Percentiles rank a stretch among this genome's conserved stretches.
phyloP scores from a whole-genome alignment of 1,284 basidiomycete genomes.

The Pascua sp. region DNA sequence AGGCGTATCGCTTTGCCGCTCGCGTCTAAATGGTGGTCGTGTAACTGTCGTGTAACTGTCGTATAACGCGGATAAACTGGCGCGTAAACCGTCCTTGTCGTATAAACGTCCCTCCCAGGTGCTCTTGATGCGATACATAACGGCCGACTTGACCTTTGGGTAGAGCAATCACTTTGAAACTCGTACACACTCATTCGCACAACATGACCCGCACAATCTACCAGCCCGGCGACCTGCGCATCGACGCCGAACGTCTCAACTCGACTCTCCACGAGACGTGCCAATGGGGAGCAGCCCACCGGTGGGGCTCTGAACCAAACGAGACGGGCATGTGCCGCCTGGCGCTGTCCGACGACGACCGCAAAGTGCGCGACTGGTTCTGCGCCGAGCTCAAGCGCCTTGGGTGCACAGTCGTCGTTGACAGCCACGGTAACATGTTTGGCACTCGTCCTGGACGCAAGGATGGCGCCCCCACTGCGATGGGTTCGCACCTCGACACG shows the following conservation, averaged over 20 bases:
- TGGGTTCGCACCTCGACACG: slow-evolving; percentile 37
- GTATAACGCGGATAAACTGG: not conserved
- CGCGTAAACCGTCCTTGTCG: not conserved
- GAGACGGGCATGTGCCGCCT: slow-evolving; percentile 26
- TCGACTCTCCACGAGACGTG: slow-evolving; percentile 36
- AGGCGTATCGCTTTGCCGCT: too few relatives aligned
- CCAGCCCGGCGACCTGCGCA: slow-evolving; percentile 8
- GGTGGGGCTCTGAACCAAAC: slow-evolving; percentile 13
- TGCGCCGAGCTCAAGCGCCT: slow-evolving; percentile 28
- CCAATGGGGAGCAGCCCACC: slow-evolving; percentile 26
- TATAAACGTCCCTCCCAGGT: not conserved
- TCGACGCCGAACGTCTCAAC: slow-evolving; percentile 35
- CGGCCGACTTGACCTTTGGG: not conserved
- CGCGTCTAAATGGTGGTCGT: not conserved
- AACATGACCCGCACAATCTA: slow-evolving; percentile 9
- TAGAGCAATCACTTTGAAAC: not conserved
- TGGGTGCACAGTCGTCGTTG: slow-evolving; percentile 33
- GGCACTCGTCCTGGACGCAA: slow-evolving; percentile 25
- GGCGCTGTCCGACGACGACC: slow-evolving; percentile 36
- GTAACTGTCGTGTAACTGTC: not conserved
- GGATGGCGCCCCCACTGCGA: slow-evolving; percentile 24
- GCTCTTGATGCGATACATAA: not conserved
- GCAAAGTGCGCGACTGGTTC: slow-evolving; percentile 37
- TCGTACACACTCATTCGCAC: not conserved
- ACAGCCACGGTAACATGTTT: slow-evolving; percentile 44